Base-by-base conservation (phyloP, 2,329 filamentous ascomycete genomes). In the Epichloe aotearoae region DNA sequence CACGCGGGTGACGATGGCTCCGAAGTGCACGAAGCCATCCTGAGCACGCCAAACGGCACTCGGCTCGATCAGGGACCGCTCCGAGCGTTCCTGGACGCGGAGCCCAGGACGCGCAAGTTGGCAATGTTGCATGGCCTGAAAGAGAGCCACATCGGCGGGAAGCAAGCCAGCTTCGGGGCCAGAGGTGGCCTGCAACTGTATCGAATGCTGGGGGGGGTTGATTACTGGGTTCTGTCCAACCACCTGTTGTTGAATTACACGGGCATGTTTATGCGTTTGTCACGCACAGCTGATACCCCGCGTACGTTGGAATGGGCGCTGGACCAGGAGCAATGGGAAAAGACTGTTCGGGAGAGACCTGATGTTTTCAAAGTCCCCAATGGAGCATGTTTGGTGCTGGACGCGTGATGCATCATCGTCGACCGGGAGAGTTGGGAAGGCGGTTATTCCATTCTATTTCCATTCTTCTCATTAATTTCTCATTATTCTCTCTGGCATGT, bases 111-210 rank as follows among this genome's bases (percentile, higher is more conserved):
- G 4, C 52, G 52, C 46, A 51, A 49, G 46, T 30, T 53, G 19
- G 52, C 52, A 5, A 43, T 53, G 49, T 46, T 53, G 15, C 52
- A 53, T 41, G 52, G 52, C 20, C 26, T 44, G n/a, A 53, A 53
- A 14, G 52, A 53, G 42, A 53, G 49, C 42, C 49, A 49, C 46
- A 40, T 51, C 4, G 52, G 52, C 49, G 52, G 52, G 34, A 51
- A 53, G 39, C 49, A 53, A 41, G 43, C 52, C 45, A 51, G 52
- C 38, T 49, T 51, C 1, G 52, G 52, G 6, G 52, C 46, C 36
- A 49, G 34, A 10, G 43, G 49, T 34, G 52, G 52, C 46, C 23
- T 53, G 38, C 41, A 47, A 23, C 46, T 53, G 30, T 51, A 49
- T 17, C 46, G 52, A 17, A 43, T 42, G 33, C 49, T 53, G 12